Evolutionary conservation across 2,329 filamentous ascomycete species (phyloP), one percentile per base, ranked within the genome.

Genomic region (Sporothrix phasma): DNA sequence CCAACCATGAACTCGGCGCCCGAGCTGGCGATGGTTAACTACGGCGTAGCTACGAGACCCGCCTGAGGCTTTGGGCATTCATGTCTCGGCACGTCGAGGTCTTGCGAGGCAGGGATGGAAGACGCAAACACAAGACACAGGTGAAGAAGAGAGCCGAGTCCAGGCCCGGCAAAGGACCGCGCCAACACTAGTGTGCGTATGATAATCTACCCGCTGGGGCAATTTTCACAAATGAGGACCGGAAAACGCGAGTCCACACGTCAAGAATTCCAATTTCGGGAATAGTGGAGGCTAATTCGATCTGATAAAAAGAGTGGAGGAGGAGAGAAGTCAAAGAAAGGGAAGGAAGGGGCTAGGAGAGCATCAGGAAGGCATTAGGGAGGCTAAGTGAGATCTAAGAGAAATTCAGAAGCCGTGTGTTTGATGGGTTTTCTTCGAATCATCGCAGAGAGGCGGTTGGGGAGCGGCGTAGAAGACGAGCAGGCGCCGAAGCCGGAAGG

Each of bases 401-500:
- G n/a, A n/a, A n/a, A n/a, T n/a, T n/a, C n/a, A n/a, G n/a, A n/a
- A n/a, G n/a, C n/a, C n/a, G n/a, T n/a, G n/a, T n/a, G n/a, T n/a
- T n/a, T n/a, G n/a, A n/a, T n/a, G n/a, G n/a, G n/a, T n/a, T n/a
- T n/a, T n/a, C n/a, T n/a, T n/a, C n/a, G n/a, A n/a, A n/a, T n/a
- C n/a, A n/a, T n/a, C n/a, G n/a, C n/a, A 46, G 26, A 6, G 41
- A 49, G 11, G 41, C 41, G 22, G 13, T 24, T 24, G 37, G 3
- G 37, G 11, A 8, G 34, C 19, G 37, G 19, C 19, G 24, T 29
- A 29, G 29, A 29, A 49, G 15, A 24, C n/a, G 34, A 53, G 29
- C 17, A 56, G 61, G 24, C 49, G 61, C 61, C 61, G 61, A 63
- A 47, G 39, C 61, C 61, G 61, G 61, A 56, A 63, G 61, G 49